These are phyloP conservation scores for Gonapodya sp. DNA, from an alignment of 192 early-diverging fungal genomes.

Conservation along the genomic window DNA sequence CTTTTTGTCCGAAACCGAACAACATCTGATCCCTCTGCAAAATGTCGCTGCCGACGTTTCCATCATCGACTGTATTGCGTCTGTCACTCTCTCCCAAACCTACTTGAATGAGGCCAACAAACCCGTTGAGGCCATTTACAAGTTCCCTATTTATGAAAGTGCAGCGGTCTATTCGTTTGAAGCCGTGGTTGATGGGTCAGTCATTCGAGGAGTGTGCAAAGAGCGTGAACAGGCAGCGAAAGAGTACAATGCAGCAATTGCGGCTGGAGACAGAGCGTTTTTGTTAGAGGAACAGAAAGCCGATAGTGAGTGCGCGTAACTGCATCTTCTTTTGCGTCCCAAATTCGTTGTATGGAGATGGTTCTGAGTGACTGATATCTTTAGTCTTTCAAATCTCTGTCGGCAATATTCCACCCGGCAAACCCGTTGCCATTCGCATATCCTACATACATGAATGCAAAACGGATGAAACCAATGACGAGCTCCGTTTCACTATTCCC, in stretches of 20 bases:
- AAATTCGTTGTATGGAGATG: slow-evolving; percentile 29
- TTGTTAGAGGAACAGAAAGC: too few relatives aligned
- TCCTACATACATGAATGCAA: too few relatives aligned
- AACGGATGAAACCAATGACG: too few relatives aligned
- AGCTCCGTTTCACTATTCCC: slow-evolving; percentile 34
- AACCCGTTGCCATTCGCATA: too few relatives aligned
- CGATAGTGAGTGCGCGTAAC: slow-evolving; percentile 2
- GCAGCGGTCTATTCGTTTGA: slow-evolving; percentile 21
- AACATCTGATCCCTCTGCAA: too few relatives aligned
- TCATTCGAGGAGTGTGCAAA: slow-evolving; percentile 18
- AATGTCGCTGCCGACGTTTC: too few relatives aligned
- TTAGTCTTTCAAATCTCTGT: too few relatives aligned
- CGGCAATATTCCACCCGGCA: too few relatives aligned
- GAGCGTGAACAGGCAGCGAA: slow-evolving; percentile 15
- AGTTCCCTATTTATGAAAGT: slow-evolving; percentile 19
- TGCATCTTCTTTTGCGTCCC: slow-evolving; percentile 33
- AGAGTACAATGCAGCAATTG: slow-evolving; percentile 15
- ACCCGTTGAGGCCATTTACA: slow-evolving; percentile 12
- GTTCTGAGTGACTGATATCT: slow-evolving; percentile 20
- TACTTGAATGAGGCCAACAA: slow-evolving; percentile 2
- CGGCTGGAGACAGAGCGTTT: slow-evolving; percentile 16
- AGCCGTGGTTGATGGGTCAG: slow-evolving; percentile 15
- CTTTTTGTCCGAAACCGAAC: too few relatives aligned
- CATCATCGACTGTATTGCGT: too few relatives aligned
- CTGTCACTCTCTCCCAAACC: background rate